Percentiles rank a stretch among this genome's conserved stretches.
Conservation (phyloP, 768 basidiomycete species). For the Lactarius sp. region DNA sequence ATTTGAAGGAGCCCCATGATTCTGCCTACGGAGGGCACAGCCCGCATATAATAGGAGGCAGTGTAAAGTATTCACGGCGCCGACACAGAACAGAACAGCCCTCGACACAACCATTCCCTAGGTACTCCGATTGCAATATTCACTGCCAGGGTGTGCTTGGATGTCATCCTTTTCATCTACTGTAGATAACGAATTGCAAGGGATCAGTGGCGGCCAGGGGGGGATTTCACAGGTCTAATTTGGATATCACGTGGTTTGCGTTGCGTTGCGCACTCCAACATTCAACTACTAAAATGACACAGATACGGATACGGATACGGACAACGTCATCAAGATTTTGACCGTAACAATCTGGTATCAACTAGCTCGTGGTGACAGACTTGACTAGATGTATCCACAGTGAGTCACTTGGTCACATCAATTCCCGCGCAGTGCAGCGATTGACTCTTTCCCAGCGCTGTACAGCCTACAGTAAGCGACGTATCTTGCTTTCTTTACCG, state of each 20-base stretch:
- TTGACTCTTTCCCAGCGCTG: conserved; percentile 11
- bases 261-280: background rate
- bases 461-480: conserved; percentile 23
- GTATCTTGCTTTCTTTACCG: background rate
- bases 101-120: conserved; percentile 3
- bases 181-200: background rate
- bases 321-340: background rate
- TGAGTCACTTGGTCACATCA: conserved; percentile 5
- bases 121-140: background rate
- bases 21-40: background rate
- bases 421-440: background rate
- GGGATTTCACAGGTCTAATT: background rate
- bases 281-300: too few species aligned
- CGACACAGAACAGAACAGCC: conserved; percentile 21
- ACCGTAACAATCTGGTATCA: background rate
- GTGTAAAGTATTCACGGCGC: conserved; percentile 10
- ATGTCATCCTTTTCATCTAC: background rate
- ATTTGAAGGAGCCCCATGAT: background rate
- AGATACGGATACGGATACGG: too few species aligned
- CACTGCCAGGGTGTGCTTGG: background rate
- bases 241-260: background rate
- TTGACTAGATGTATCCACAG: background rate
- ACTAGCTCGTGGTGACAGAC: background rate
- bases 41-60: conserved; percentile 1
- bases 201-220: background rate